Percentiles rank a stretch among this genome's conserved stretches.
phyloP scores from a whole-genome alignment of 441 rosid genomes.

The Pelargonium fulgidum region DNA sequence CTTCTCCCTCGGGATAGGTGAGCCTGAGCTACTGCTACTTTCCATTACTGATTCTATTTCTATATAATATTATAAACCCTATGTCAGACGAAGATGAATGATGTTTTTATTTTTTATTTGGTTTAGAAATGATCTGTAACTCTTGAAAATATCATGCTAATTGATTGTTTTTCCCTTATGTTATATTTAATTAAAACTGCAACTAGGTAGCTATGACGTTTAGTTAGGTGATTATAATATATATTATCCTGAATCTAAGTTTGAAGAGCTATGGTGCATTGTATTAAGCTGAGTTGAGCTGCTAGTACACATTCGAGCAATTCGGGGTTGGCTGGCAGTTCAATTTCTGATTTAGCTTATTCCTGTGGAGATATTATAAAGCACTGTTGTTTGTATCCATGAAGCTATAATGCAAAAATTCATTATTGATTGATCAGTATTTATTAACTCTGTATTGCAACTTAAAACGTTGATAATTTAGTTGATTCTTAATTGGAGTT shows the following conservation, averaged over 20 bases:
- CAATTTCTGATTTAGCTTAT: no score
- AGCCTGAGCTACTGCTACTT: background rate
- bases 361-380: no score
- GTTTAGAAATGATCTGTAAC: background rate
- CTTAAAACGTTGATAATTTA: no score
- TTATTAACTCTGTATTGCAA: no score
- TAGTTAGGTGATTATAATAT: background rate
- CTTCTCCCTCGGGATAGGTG: constrained; percentile 9
- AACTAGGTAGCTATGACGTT: background rate
- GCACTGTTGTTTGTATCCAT: no score
- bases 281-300: no score
- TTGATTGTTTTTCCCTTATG: background rate
- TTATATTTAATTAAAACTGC: background rate
- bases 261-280: background rate
- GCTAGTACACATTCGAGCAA: no score
- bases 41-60: background rate
- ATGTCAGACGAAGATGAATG: background rate
- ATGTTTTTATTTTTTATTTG: background rate
- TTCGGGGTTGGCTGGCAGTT: no score
- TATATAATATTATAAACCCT: background rate
- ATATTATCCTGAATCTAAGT: background rate
- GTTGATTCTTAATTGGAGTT: no score
- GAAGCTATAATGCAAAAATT: no score
- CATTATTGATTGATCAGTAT: no score
- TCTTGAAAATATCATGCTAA: background rate